Evolutionary conservation across 495 filamentous ascomycete species (phyloP), one percentile per base, ranked within the genome.

Genomic region (Thozetella sp.): DNA sequence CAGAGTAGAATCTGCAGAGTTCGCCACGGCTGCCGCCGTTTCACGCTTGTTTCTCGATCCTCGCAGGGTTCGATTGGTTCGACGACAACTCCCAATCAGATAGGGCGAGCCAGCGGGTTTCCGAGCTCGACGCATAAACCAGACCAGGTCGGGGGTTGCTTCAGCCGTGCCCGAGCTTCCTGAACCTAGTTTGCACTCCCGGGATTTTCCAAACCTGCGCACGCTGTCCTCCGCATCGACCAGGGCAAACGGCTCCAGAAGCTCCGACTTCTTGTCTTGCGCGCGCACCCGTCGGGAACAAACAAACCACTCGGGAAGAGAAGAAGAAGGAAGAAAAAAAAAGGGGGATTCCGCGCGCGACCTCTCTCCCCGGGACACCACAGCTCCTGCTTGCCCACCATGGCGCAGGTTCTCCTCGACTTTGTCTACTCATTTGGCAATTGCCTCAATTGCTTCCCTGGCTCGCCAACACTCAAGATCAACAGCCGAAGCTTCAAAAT

Each of bases 401-500:
- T 95, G 92, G 83, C 91, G 62, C 90, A 95, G 71, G 88, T 93
- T 69, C 83, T 97, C 53, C 87, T 93, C 61, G 95, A 98, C 72
- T 79, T 96, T 19, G 75, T 97, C 56, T 97, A 93, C 72, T 93
- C 92, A 56, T 84, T 99, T 56, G 92, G 91, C 56, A 93, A 90
- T 76, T 98, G 94, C 82, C 86, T 97, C 78, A 91, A 87, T 77
- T 99, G 96, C 75, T 97, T 97, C 69, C 93, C 96, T 19, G 89
- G 90, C 64, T 92, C 92, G 51, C 95, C 95, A 56, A 91, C 93
- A 64, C 80, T 99, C 58, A 95, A 94, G 70, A 96, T 99, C 80
- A 97, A 98, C 76, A 91, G 83, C 65, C 88, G 92, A 53, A 93
- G 87, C 74, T 97, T 97, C 83, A 97, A 97, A 83, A 92, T 99